phyloP scores from a whole-genome alignment of 1,139 yeast genomes.

The Kodamaea fungicola region DNA sequence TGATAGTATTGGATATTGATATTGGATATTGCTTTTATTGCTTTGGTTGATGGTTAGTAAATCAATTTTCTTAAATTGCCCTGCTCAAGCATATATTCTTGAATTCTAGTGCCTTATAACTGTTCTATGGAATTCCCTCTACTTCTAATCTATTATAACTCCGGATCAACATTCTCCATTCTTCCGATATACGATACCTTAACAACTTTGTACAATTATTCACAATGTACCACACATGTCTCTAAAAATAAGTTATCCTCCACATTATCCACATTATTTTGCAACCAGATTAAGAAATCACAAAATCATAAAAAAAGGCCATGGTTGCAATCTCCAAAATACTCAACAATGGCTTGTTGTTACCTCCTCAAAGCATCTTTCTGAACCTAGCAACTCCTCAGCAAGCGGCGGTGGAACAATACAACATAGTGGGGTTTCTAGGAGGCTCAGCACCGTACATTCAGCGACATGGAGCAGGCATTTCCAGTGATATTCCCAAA shows the following conservation, averaged over 20 bases:
- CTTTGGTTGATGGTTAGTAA: too few species aligned
- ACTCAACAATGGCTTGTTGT: constrained; percentile 25
- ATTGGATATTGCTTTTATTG: too few species aligned
- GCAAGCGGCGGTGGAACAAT: constrained; percentile 27
- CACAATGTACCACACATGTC: not conserved
- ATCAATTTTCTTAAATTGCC: too few species aligned
- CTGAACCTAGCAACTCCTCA: constrained; percentile 25
- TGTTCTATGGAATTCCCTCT: too few species aligned
- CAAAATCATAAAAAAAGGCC: not conserved
- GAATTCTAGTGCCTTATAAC: too few species aligned
- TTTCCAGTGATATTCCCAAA: constrained; percentile 29
- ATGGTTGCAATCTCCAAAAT: constrained; percentile 31
- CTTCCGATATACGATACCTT: not conserved
- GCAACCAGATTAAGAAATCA: too few species aligned
- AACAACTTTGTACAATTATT: too few species aligned
- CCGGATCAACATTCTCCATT: constrained; percentile 10
- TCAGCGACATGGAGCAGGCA: constrained; percentile 34
- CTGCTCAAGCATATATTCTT: too few species aligned
- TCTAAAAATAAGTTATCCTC: too few species aligned
- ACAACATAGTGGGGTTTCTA: constrained; percentile 29
- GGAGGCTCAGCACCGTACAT: constrained; percentile 38
- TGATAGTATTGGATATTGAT: too few species aligned
- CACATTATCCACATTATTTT: not conserved
- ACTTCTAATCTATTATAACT: too few species aligned
- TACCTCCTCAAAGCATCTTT: constrained; percentile 15